Conservation (phyloP, 129 eudicot genomes). For the Solidago caesia region DNA sequence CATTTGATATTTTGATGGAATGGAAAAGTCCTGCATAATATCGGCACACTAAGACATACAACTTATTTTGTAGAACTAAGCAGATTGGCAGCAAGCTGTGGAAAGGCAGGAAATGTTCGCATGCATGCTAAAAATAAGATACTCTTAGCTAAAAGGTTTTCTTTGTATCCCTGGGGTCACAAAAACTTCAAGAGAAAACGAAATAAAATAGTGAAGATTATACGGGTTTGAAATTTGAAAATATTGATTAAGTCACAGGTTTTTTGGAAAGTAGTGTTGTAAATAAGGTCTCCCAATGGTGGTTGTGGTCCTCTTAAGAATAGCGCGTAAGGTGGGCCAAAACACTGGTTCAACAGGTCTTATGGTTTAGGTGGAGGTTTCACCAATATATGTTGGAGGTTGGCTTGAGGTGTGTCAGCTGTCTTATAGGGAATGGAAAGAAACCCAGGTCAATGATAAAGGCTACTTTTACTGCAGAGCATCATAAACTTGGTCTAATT, state of each 20-base stretch:
- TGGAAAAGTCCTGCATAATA: not conserved
- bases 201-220: slow-evolving; percentile 27
- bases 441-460: slow-evolving; percentile 60
- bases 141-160: not conserved
- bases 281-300: slow-evolving; percentile 57
- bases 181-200: slow-evolving; percentile 8
- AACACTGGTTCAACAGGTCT: slow-evolving; percentile 82
- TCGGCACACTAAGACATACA: not conserved
- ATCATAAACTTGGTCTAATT: slow-evolving; percentile 28
- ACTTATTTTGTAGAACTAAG: too few relatives aligned
- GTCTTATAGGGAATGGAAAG: slow-evolving; percentile 72
- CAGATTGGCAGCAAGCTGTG: too few relatives aligned
- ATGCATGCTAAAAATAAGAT: not conserved
- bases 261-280: slow-evolving; percentile 54
- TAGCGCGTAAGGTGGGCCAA: slow-evolving; percentile 51
- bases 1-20: slow-evolving; percentile 5
- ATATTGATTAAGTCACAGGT: slow-evolving; percentile 58
- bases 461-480: slow-evolving; percentile 43
- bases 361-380: slow-evolving; percentile 91
- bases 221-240: slow-evolving; percentile 37
- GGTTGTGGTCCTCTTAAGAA: slow-evolving; percentile 45
- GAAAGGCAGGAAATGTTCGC: too few relatives aligned
- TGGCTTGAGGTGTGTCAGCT: slow-evolving; percentile 84
- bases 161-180: slow-evolving; percentile 7
- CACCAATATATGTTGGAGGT: slow-evolving; percentile 49